Evolutionary conservation across 305 asterid genomes (phyloP).

Genomic region (Caryopteris hybrid): DNA sequence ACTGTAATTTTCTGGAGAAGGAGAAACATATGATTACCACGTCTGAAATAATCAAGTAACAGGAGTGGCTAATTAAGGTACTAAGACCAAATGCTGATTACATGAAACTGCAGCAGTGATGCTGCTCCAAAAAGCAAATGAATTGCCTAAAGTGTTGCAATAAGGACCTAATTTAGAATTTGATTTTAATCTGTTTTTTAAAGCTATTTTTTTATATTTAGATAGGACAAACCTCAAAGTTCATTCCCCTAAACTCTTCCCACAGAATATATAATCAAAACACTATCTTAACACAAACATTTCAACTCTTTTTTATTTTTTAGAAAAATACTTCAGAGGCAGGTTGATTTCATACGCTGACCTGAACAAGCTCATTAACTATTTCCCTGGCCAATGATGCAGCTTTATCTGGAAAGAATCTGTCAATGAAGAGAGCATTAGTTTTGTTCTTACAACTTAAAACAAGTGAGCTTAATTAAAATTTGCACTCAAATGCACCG

Average conservation of each 20-base stretch:
- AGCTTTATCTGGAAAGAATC: conserved; percentile 91
- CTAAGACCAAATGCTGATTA: neutral
- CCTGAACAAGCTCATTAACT: conserved; percentile 77
- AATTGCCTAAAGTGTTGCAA: neutral
- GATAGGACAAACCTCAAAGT: neutral
- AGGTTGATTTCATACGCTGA: conserved; percentile 18
- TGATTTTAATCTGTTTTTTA: too few species aligned
- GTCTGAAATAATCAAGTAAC: neutral
- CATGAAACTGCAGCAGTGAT: neutral
- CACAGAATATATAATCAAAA: neutral
- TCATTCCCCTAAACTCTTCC: neutral
- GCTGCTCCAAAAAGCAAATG: neutral
- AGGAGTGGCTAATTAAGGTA: neutral
- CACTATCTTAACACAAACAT: neutral
- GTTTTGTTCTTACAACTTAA: neutral
- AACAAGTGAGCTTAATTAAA: neutral
- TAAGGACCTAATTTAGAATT: neutral
- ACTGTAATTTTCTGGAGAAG: neutral
- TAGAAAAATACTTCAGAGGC: neutral
- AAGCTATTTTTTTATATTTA: too few species aligned
- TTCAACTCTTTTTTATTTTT: neutral
- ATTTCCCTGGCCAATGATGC: conserved; percentile 63
- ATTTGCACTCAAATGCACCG: neutral
- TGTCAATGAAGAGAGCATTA: conserved; percentile 25
- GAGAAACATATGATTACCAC: neutral